Conservation (phyloP, 106 monocot species). For the Amphibolis antarctica region DNA sequence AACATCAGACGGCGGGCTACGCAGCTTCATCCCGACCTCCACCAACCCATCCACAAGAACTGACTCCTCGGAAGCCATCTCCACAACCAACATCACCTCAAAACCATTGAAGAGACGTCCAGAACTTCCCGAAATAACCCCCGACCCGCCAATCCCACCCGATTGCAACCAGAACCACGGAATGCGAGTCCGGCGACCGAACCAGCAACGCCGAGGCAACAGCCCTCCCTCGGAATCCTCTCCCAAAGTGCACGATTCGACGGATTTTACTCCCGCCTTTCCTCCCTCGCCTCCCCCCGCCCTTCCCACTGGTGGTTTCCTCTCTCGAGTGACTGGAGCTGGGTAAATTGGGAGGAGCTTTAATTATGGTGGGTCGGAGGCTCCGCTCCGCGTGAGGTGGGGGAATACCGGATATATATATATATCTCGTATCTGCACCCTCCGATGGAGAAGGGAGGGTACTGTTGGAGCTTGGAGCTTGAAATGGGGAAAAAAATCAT, state of each 20-base stretch:
- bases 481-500: too few species aligned
- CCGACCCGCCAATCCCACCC: not conserved
- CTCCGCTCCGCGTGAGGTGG: too few species aligned
- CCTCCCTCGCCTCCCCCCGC: too few species aligned
- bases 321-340: too few species aligned
- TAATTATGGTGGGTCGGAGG: too few species aligned
- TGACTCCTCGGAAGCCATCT: conserved; percentile 8
- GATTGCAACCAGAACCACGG: not conserved
- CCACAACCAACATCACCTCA: not conserved
- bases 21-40: conserved; percentile 8
- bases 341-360: too few species aligned
- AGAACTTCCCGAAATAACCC: not conserved
- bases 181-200: not conserved
- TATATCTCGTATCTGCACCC: too few species aligned
- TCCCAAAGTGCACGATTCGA: not conserved
- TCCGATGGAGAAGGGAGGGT: too few species aligned
- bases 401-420: too few species aligned
- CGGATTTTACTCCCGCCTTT: too few species aligned
- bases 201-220: not conserved
- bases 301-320: too few species aligned
- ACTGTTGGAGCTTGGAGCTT: too few species aligned
- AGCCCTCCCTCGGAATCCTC: not conserved
- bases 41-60: conserved; percentile 5
- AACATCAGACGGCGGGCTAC: conserved; percentile 8
- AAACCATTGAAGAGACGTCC: not conserved